Conservation (phyloP, 768 basidiomycete genomes). For the Naganishia onofrii region DNA sequence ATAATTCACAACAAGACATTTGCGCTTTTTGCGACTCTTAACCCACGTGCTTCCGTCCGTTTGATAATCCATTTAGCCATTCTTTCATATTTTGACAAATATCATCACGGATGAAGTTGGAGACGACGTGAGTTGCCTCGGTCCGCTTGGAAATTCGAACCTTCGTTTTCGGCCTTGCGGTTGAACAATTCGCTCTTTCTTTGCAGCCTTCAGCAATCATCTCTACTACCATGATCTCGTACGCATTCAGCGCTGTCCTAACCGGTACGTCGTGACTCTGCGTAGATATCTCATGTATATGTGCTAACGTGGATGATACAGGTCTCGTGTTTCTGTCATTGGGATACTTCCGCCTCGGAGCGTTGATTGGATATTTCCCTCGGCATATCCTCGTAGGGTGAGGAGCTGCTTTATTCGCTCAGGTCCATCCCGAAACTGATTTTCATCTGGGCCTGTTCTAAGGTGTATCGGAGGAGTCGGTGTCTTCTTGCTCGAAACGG, state of each 20-base stretch:
- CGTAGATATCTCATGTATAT: background rate
- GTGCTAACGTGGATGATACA: constrained; percentile 37
- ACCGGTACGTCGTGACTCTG: constrained; percentile 61
- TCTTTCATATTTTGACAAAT: constrained; percentile 87
- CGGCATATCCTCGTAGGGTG: constrained; percentile 93
- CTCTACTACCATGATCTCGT: constrained; percentile 88
- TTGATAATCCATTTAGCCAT: constrained; percentile 61
- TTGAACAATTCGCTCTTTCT: background rate
- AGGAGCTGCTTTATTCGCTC: constrained; percentile 41
- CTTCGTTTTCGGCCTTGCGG: too few species aligned
- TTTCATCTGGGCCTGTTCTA: constrained; percentile 12
- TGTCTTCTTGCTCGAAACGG: constrained; percentile 83
- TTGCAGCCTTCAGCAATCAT: constrained; percentile 62
- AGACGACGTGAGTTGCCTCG: constrained; percentile 56
- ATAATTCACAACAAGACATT: background rate
- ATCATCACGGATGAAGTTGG: constrained; percentile 71
- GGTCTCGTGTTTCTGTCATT: constrained; percentile 81
- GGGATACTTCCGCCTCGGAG: constrained; percentile 76
- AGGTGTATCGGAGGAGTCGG: constrained; percentile 89
- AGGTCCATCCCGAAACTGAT: constrained; percentile 54
- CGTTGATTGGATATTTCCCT: constrained; percentile 90
- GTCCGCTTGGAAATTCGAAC: too few species aligned
- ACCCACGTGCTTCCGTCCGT: background rate
- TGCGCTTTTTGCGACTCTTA: background rate
- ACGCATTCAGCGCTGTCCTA: constrained; percentile 77